These are phyloP conservation scores for Periconia sp. DNA, from an alignment of 2,329 filamentous ascomycete genomes.

Conservation along the genomic window DNA sequence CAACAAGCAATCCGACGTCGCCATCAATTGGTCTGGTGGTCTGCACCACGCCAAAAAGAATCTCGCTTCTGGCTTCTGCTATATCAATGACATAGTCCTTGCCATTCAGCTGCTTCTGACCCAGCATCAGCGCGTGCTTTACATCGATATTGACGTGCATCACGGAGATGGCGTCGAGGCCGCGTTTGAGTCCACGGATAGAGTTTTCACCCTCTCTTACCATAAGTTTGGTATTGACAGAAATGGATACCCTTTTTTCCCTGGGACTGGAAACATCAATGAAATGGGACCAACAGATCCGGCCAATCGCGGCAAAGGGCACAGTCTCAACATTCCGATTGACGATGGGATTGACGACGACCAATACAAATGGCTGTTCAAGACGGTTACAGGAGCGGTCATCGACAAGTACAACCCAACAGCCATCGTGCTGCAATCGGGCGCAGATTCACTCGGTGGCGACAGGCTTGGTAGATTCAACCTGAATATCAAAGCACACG, in stretches of 20 bases:
- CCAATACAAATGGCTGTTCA: constrained; percentile 84
- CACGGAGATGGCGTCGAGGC: constrained; percentile 91
- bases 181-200: constrained; percentile 85
- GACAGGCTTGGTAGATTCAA: constrained; percentile 96
- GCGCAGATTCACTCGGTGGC: constrained; percentile 90
- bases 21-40: constrained; percentile 96
- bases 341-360: constrained; percentile 89
- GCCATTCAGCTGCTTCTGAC: constrained; percentile 86
- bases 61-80: constrained; percentile 95
- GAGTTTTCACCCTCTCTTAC: constrained; percentile 91
- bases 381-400: constrained; percentile 74
- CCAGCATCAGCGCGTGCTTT: constrained; percentile 80
- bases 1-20: constrained; percentile 86
- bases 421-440: constrained; percentile 93
- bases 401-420: constrained; percentile 83
- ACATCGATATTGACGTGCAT: constrained; percentile 93
- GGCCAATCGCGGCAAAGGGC: constrained; percentile 83
- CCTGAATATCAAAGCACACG: constrained; percentile 91
- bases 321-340: constrained; percentile 86
- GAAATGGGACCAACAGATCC: constrained; percentile 83
- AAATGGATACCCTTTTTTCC: constrained; percentile 68
- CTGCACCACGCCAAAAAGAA: constrained; percentile 95
- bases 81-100: constrained; percentile 97
- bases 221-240: constrained; percentile 86
- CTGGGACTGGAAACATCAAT: constrained; percentile 83